These are phyloP conservation scores for Hypoxylon rubiginosum DNA, from an alignment of 2,329 filamentous ascomycete genomes.

Conservation along the genomic window DNA sequence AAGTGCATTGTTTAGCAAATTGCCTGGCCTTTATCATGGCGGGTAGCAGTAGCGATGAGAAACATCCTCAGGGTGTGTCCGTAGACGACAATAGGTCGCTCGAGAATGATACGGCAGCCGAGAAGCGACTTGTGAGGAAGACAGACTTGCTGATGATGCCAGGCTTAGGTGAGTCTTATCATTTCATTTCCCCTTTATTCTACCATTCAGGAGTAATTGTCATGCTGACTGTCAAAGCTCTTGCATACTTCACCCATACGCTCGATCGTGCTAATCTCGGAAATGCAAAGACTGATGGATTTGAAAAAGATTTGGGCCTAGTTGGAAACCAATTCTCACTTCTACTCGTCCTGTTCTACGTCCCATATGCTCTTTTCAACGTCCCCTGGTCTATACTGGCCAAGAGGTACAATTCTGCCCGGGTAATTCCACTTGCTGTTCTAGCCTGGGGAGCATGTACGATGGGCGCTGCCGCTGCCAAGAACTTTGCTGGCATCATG, in stretches of 20 bases:
- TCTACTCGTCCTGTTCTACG: conserved; percentile 64
- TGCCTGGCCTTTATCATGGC: conserved; percentile 9
- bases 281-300: conserved; percentile 64
- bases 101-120: conserved; percentile 24
- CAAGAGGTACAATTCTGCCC: conserved; percentile 55
- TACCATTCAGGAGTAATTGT: not conserved
- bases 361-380: conserved; percentile 64
- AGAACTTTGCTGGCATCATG: conserved; percentile 63
- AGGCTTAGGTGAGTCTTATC: conserved; percentile 31
- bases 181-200: not conserved
- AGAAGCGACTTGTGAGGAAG: conserved; percentile 38
- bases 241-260: conserved; percentile 1
- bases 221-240: conserved; percentile 5
- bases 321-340: conserved; percentile 59
- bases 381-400: conserved; percentile 63
- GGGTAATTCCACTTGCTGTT: conserved; percentile 59
- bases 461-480: conserved; percentile 62
- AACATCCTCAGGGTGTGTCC: conserved; percentile 17
- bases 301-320: conserved; percentile 56
- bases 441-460: conserved; percentile 63
- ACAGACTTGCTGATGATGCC: conserved; percentile 40
- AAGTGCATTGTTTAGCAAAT: not conserved
- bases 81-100: conserved; percentile 13
- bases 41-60: conserved; percentile 24
- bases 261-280: conserved; percentile 42